Evolutionary conservation across 2,329 filamentous ascomycete species (phyloP), one percentile per base, ranked within the genome.

Genomic region (Lasiodiplodia citricola): DNA sequence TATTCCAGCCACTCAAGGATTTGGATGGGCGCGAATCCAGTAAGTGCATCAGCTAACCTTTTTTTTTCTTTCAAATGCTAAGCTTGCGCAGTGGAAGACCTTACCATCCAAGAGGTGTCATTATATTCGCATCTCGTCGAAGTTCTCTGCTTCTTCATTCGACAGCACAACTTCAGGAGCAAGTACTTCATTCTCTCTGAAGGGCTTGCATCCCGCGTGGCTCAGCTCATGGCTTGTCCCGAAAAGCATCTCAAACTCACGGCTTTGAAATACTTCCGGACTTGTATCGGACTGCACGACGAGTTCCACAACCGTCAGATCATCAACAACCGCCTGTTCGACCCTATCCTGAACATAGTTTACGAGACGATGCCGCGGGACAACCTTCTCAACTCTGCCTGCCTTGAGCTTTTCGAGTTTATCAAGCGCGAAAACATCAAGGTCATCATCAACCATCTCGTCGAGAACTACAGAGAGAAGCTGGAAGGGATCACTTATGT

Each of bases 161-260:
- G 94, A 51, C 92, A 96, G 76, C 95, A 98, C 80, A 87, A 91
- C 51, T 90, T 92, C 75, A 90, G 93, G 73, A 94, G 91, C 83
- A 96, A 96, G 79, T 92, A 90, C 75, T 97, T 97, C 76, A 91
- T 98, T 31, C 84, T 97, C 71, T 88, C 88, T 13, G 89, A 97
- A 79, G 90, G 91, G 68, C 85, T 98, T 55, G 89, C 92, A 8
- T 87, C 90, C 70, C 89, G 94, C 51, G 90, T 97, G 70, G 90
- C 91, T 60, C 93, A 97, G 79, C 87, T 99, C 70, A 87, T 99
- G 72, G 84, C 85, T 55, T 94, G 91, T 70, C 90, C 90, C 11
- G 93, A 98, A 80, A 98, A 98, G 83, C 94, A 97, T 78, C 83
- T 99, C 72, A 94, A 95, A 80, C 87, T 99, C 54, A 92, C 93